Evolutionary conservation across 345 rosid genomes (phyloP).

Genomic region (Gynandropsis gynandra): DNA sequence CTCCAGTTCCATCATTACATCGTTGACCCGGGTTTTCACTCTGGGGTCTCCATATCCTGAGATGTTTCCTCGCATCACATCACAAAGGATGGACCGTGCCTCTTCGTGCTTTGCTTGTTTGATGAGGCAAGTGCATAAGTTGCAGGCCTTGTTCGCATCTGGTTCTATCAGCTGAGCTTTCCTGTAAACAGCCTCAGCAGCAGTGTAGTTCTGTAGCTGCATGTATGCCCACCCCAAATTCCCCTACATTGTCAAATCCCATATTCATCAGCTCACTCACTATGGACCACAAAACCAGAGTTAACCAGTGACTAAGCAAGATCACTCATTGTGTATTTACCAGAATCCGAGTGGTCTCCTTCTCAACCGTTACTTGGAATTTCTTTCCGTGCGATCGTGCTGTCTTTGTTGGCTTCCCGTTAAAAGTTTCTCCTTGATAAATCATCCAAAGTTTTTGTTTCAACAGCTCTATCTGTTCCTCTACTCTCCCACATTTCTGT

Average conservation of each 20-base stretch:
- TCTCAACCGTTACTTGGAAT: conserved; percentile 77
- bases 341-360: conserved; percentile 82
- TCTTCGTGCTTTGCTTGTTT: conserved; percentile 51
- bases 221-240: conserved; percentile 97
- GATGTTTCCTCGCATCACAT: conserved; percentile 31
- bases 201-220: conserved; percentile 60
- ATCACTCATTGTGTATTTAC: conserved; percentile 22
- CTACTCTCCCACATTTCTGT: conserved; percentile 87
- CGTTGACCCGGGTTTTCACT: conserved; percentile 45
- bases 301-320: background rate
- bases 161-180: conserved; percentile 81
- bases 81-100: conserved; percentile 37
- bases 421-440: conserved; percentile 75
- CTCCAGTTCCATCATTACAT: conserved; percentile 38
- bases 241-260: conserved; percentile 39
- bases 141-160: conserved; percentile 87
- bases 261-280: conserved; percentile 5
- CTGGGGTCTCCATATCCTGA: conserved; percentile 47
- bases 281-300: conserved; percentile 5
- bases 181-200: conserved; percentile 66
- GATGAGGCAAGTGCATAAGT: conserved; percentile 62
- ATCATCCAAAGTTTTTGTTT: conserved; percentile 69
- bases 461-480: conserved; percentile 70
- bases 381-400: conserved; percentile 97
- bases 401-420: conserved; percentile 84